A percentile compares a stretch with the other conserved stretches of the same genome.
Conservation (phyloP, 106 monocot genomes). For the Hemerocallis citrina region DNA sequence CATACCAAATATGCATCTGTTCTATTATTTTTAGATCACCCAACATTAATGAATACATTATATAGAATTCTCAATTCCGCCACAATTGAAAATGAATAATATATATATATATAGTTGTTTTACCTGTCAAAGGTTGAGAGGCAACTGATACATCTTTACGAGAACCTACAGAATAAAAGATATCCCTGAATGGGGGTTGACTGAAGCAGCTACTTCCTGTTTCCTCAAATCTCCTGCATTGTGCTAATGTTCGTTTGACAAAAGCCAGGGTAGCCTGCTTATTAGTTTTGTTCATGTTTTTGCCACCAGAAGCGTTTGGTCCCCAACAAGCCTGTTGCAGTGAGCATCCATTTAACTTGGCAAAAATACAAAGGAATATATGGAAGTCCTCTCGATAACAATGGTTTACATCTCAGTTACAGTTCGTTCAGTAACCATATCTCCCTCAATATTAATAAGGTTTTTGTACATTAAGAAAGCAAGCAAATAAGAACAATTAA, state of each 20-base stretch:
- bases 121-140: conserved; percentile 12
- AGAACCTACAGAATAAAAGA: conserved; percentile 26
- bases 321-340: conserved; percentile 30
- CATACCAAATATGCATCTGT: not conserved
- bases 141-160: conserved; percentile 2
- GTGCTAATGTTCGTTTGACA: conserved; percentile 36
- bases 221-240: conserved; percentile 37
- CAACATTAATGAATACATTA: no score
- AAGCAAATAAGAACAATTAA: not conserved
- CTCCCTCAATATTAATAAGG: not conserved
- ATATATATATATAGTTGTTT: not conserved
- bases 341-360: not conserved
- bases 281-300: conserved; percentile 33
- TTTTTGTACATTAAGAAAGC: not conserved
- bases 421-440: not conserved
- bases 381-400: not conserved
- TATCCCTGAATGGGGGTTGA: conserved; percentile 40
- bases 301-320: conserved; percentile 30
- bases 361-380: not conserved
- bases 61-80: no score
- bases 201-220: conserved; percentile 41
- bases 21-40: no score
- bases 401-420: not conserved
- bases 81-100: not conserved
- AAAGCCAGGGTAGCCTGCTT: conserved; percentile 35